phyloP scores from a whole-genome alignment of 768 basidiomycete species.

The Multifurca ochricompacta region DNA sequence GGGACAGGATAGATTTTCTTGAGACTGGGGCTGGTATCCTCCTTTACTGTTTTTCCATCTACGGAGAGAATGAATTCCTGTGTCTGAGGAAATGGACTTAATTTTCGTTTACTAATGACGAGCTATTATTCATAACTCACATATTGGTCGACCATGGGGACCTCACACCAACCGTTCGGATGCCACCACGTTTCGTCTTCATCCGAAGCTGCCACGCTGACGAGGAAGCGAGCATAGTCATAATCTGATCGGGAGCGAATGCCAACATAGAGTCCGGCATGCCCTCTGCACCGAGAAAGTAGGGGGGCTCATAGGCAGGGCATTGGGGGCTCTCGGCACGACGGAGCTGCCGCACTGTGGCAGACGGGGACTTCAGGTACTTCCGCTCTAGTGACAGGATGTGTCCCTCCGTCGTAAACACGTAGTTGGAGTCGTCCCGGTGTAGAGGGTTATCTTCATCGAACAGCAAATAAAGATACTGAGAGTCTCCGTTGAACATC shows the following conservation, averaged over 20 bases:
- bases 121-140: slow-evolving; percentile 36
- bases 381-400: slow-evolving; percentile 57
- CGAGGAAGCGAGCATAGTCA: slow-evolving; percentile 74
- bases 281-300: slow-evolving; percentile 27
- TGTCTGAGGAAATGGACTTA: slow-evolving; percentile 37
- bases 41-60: slow-evolving; percentile 43
- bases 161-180: slow-evolving; percentile 66
- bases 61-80: slow-evolving; percentile 77
- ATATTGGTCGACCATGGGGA: slow-evolving; percentile 58
- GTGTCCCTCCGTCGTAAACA: slow-evolving; percentile 96
- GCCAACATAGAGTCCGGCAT: slow-evolving; percentile 51
- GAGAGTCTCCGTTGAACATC: neutral
- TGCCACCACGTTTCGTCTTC: slow-evolving; percentile 54
- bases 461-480: slow-evolving; percentile 93
- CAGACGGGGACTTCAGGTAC: slow-evolving; percentile 49
- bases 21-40: slow-evolving; percentile 63
- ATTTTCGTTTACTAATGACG: neutral
- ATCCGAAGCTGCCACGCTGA: slow-evolving; percentile 43
- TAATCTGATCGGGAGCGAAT: slow-evolving; percentile 67
- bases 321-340: slow-evolving; percentile 65
- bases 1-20: slow-evolving; percentile 54
- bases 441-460: slow-evolving; percentile 76
- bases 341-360: slow-evolving; percentile 51
- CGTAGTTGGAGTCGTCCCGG: slow-evolving; percentile 72
- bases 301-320: slow-evolving; percentile 52